These are phyloP conservation scores for Eragrostis curvula DNA, from an alignment of 176 grass and related monocot species.

Conservation along the genomic window DNA sequence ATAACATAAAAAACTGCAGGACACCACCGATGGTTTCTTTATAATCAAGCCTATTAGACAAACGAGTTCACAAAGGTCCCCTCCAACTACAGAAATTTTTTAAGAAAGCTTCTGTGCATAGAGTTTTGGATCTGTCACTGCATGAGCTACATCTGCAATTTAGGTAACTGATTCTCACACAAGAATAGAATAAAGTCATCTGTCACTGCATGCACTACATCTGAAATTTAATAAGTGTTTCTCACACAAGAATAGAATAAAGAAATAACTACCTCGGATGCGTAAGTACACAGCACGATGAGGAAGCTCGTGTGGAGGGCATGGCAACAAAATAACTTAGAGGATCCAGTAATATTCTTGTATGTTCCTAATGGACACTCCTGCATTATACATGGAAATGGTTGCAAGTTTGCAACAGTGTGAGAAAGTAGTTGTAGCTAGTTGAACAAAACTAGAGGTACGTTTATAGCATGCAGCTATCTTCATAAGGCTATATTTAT, in stretches of 20 bases:
- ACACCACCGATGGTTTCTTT: conserved; percentile 3
- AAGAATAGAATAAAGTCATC: background rate
- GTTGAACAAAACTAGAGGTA: conserved; percentile 17
- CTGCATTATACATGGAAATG: conserved; percentile 54
- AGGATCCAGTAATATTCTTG: conserved; percentile 96
- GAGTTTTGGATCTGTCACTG: background rate
- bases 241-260: background rate
- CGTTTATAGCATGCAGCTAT: background rate
- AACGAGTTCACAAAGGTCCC: background rate
- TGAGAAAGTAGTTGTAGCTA: conserved; percentile 33
- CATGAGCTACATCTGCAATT: conserved; percentile 9
- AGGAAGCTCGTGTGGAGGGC: conserved; percentile 79
- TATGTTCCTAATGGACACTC: conserved; percentile 95
- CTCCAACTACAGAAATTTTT: conserved; percentile 4
- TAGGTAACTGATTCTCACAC: background rate
- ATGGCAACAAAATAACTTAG: conserved; percentile 71
- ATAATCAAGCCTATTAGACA: conserved; percentile 28
- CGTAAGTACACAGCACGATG: conserved; percentile 68
- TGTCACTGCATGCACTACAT: background rate
- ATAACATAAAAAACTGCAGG: background rate
- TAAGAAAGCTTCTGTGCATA: background rate
- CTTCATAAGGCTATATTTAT: conserved; percentile 10
- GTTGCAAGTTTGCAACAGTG: conserved; percentile 18
- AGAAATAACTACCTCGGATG: conserved; percentile 59
- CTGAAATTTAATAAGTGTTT: conserved; percentile 8